phyloP scores from a whole-genome alignment of 768 basidiomycete species.

The Rhodosporidiobolus sp. region DNA sequence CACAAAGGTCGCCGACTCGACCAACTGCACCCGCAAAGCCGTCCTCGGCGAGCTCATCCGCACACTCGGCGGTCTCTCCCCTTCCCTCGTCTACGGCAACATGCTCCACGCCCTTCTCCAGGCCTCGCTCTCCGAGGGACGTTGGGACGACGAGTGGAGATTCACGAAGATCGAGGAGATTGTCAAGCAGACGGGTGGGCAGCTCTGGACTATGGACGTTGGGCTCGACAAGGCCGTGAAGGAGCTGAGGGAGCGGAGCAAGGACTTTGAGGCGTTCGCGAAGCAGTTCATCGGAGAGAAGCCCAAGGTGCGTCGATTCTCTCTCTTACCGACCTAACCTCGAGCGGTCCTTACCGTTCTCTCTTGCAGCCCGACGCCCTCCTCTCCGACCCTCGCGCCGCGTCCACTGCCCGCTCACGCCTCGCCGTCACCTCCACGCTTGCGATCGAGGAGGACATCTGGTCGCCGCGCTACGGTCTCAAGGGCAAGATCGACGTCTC shows the following conservation, averaged over 20 bases:
- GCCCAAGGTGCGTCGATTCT: slow-evolving; percentile 59
- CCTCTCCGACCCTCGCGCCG: slow-evolving; percentile 65
- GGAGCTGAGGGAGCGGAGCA: slow-evolving; percentile 48
- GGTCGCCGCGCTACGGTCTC: slow-evolving; percentile 89
- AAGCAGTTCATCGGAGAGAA: slow-evolving; percentile 61
- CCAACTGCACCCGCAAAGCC: slow-evolving; percentile 80
- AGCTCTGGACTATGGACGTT: slow-evolving; percentile 33
- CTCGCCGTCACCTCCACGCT: slow-evolving; percentile 73
- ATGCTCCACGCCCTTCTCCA: slow-evolving; percentile 92
- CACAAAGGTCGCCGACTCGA: slow-evolving; percentile 77
- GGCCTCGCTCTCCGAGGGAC: slow-evolving; percentile 58
- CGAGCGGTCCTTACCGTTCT: not conserved
- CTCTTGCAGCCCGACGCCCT: slow-evolving; percentile 60
- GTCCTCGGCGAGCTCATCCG: slow-evolving; percentile 60
- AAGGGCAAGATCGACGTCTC: slow-evolving; percentile 95
- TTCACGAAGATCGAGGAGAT: slow-evolving; percentile 43
- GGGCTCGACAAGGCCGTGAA: slow-evolving; percentile 38
- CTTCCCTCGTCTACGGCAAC: slow-evolving; percentile 67
- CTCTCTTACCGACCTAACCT: not conserved
- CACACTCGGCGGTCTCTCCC: slow-evolving; percentile 57
- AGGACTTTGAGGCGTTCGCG: slow-evolving; percentile 48
- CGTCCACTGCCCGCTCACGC: slow-evolving; percentile 55
- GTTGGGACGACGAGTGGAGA: slow-evolving; percentile 44
- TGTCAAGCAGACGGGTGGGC: slow-evolving; percentile 41
- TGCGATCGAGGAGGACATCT: slow-evolving; percentile 95